phyloP scores from a whole-genome alignment of 75 land plant genomes.

The Isoetes taiwanensis region DNA sequence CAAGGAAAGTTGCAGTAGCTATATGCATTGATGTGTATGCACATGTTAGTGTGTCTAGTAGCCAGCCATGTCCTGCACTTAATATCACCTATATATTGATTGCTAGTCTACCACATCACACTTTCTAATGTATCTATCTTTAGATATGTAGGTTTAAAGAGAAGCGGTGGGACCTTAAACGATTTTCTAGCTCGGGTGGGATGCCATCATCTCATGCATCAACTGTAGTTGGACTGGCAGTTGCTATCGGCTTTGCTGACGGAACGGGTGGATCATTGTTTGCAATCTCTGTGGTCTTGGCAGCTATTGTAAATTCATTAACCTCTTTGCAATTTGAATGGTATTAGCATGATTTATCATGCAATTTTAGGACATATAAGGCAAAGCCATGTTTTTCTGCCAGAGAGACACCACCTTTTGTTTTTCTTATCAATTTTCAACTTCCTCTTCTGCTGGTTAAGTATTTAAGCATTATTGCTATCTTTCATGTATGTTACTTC shows the following conservation, averaged over 20 bases:
- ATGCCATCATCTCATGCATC: conserved; percentile 92
- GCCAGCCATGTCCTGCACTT: too few relatives aligned
- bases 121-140: neutral
- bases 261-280: conserved; percentile 57
- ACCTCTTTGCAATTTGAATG: too few relatives aligned
- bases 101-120: neutral
- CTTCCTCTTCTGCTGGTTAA: too few relatives aligned
- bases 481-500: too few relatives aligned
- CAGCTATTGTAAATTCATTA: conserved; percentile 41
- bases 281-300: conserved; percentile 48
- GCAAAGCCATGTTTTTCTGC: too few relatives aligned
- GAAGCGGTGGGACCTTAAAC: conserved; percentile 62
- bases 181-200: conserved; percentile 67
- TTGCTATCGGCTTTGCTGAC: conserved; percentile 56
- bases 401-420: too few relatives aligned
- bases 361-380: too few relatives aligned
- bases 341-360: too few relatives aligned
- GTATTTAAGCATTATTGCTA: too few relatives aligned
- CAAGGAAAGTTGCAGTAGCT: too few relatives aligned
- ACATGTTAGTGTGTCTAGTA: neutral
- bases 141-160: conserved; percentile 72
- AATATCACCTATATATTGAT: too few relatives aligned
- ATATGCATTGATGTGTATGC: neutral
- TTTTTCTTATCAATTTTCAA: too few relatives aligned
- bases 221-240: conserved; percentile 62